phyloP scores from a whole-genome alignment of 148 eudicot species.

The Rhododendron vialii region DNA sequence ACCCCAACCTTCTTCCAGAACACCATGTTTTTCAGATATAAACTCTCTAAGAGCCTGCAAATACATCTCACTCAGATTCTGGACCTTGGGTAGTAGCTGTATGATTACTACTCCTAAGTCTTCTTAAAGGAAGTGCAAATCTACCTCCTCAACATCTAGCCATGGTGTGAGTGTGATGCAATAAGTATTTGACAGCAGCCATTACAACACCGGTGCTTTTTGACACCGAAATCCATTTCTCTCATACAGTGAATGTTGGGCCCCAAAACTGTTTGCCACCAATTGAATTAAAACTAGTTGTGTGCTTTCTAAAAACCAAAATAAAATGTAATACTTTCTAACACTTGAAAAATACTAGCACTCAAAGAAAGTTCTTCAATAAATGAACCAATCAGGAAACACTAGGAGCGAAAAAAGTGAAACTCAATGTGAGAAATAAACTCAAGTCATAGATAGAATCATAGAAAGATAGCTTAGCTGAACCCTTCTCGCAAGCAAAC shows the following conservation, averaged over 20 bases:
- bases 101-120: constrained; percentile 35
- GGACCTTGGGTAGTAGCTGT: constrained; percentile 23
- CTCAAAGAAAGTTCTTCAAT: not conserved
- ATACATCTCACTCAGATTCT: constrained; percentile 28
- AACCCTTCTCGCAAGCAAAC: not conserved
- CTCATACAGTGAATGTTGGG: constrained; percentile 18
- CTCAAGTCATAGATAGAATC: constrained; percentile 2
- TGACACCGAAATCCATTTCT: constrained; percentile 28
- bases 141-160: constrained; percentile 33
- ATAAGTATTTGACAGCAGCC: constrained; percentile 20
- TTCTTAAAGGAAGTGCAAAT: constrained; percentile 28
- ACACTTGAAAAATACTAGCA: not conserved
- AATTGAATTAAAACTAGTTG: constrained; percentile 26
- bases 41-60: constrained; percentile 50
- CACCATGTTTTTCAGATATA: constrained; percentile 38
- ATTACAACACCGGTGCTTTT: constrained; percentile 28
- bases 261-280: constrained; percentile 18
- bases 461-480: not conserved
- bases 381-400: not conserved
- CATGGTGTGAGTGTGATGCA: constrained; percentile 10
- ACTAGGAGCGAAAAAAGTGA: not conserved
- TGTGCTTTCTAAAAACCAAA: constrained; percentile 25
- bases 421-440: constrained; percentile 2
- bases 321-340: constrained; percentile 6
- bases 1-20: constrained; percentile 36